Conservation (phyloP, 169 alveolate genomes). For the Plasmodium falciparum region DNA sequence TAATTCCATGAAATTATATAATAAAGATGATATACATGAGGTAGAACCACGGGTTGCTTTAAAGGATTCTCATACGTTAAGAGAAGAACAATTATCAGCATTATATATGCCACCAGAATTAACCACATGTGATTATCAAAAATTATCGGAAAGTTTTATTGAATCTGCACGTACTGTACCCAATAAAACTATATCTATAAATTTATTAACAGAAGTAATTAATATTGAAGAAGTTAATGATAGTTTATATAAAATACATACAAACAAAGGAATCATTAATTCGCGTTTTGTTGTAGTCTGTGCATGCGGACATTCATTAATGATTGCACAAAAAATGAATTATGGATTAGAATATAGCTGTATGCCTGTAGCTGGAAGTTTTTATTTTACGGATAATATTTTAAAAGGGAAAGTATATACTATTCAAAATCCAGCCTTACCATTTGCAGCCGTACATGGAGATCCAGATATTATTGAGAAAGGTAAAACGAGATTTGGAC, state of each 20-base stretch:
- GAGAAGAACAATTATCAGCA: conserved; percentile 81
- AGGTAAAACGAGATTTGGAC: conserved; percentile 88
- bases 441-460: conserved; percentile 92
- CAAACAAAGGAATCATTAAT: conserved; percentile 79
- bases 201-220: conserved; percentile 83
- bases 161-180: conserved; percentile 65
- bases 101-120: conserved; percentile 84
- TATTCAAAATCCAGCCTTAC: conserved; percentile 89
- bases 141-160: conserved; percentile 83
- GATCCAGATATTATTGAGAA: conserved; percentile 88
- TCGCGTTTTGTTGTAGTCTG: conserved; percentile 89
- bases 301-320: conserved; percentile 90
- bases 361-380: conserved; percentile 91
- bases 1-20: conserved; percentile 79
- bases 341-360: conserved; percentile 89
- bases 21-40: conserved; percentile 79
- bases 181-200: conserved; percentile 69
- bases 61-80: conserved; percentile 33
- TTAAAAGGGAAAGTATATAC: conserved; percentile 90
- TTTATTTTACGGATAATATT: conserved; percentile 86
- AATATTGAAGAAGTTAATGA: conserved; percentile 78
- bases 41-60: conserved; percentile 89
- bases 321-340: conserved; percentile 89
- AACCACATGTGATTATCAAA: conserved; percentile 86
- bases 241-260: conserved; percentile 68